Base-by-base conservation (phyloP, 2,329 filamentous ascomycete species). In the Claviceps spartinae region DNA sequence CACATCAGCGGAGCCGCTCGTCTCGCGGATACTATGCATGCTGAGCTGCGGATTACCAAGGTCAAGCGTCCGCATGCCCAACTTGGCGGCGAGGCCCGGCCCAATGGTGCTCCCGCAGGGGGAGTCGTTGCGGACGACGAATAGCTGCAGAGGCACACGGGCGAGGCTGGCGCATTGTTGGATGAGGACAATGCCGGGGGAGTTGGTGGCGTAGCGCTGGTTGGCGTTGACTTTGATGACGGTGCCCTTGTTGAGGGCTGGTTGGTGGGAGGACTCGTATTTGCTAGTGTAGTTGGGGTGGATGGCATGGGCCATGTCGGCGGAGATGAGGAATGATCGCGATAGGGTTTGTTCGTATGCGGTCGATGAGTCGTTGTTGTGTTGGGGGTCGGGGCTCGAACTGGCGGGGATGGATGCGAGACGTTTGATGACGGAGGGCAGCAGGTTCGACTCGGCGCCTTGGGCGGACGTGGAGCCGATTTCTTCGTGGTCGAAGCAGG, bases 191-290 rank as follows among this genome's bases (percentile, higher is more conserved):
- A 97, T 95, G 38, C 93, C 93, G 1, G 93, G 93, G 0, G 88
- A 88, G 73, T 96, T 97, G 51, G 93, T 98, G 34, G 91, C 89
- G 70, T 98, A 98, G 56, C 90, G 85, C 60, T 93, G 88, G 68
- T 97, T 98, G 56, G 93, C 93, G 65, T 98, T 98, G 74, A 98
- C 79, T 73, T 98, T 98, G 74, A 98, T 89, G 46, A 97, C 91
- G 4, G 88, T 88, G 49, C 93, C 93, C 67, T 88, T 87, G 77
- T 98, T 98, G 79, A 98, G 94, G 69, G 90, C 84, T 5, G 93
- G 93, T 58, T 87, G 81, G 71, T 98, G 93, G 60, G 88, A 86
- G 38, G 81, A 70, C 72, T 98, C 93, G 70, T 97, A 95, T 70
- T 97, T 97, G 60, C 72, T 81, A 4, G 83, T 77, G 67, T 96